Conservation (phyloP, 306 rosid genomes). For the Quercus suber region DNA sequence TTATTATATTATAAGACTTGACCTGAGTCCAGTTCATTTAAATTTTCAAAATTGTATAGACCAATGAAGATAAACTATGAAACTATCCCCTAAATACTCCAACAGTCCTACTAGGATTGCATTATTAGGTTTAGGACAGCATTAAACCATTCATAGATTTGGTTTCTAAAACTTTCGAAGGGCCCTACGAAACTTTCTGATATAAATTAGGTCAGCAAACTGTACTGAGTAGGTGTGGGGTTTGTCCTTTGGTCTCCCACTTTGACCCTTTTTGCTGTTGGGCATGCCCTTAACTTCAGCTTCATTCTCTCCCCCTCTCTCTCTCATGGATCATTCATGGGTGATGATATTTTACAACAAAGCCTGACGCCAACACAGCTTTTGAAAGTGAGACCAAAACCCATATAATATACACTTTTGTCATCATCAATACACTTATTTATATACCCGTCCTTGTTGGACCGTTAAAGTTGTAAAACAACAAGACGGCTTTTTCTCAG, state of each 20-base stretch:
- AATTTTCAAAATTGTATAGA: too few species aligned
- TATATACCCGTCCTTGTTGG: slow-evolving; percentile 15
- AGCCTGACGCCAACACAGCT: slow-evolving; percentile 62
- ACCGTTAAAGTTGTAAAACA: slow-evolving; percentile 52
- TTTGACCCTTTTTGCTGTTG: slow-evolving; percentile 1
- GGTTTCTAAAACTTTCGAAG: background rate
- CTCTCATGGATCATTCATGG: background rate
- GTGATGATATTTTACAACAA: background rate
- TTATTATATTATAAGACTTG: too few species aligned
- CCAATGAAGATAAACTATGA: too few species aligned
- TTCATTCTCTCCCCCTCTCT: background rate
- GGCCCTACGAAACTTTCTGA: slow-evolving; percentile 2
- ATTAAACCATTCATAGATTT: background rate
- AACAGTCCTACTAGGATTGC: too few species aligned
- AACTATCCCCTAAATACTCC: too few species aligned
- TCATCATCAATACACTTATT: background rate
- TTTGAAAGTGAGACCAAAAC: slow-evolving; percentile 21
- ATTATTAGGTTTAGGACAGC: too few species aligned
- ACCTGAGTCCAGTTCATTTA: too few species aligned
- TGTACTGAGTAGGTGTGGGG: slow-evolving; percentile 10
- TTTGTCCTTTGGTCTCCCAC: slow-evolving; percentile 27
- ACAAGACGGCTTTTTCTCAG: slow-evolving; percentile 77
- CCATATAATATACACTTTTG: background rate
- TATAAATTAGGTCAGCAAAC: slow-evolving; percentile 23
- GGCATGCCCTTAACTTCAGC: slow-evolving; percentile 16